These are phyloP conservation scores for Cryphonectria nitschkei DNA, from an alignment of 2,329 filamentous ascomycete genomes.

Conservation along the genomic window DNA sequence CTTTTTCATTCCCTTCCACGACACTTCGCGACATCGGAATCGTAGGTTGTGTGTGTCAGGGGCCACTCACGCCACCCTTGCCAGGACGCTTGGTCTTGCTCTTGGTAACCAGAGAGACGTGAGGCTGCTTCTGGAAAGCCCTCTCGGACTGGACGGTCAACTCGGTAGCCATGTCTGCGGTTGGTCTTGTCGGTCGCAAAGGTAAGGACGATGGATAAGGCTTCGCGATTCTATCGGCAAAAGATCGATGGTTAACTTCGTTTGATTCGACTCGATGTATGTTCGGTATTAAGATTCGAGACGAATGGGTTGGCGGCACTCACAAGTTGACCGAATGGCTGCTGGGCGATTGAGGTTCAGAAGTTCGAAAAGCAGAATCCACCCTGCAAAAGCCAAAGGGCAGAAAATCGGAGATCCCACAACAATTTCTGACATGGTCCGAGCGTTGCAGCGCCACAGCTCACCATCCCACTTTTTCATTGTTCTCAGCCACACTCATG, in stretches of 20 bases:
- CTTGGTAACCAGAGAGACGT: conserved; percentile 99
- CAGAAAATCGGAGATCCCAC: conserved; percentile 20
- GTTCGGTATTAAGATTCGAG: conserved; percentile 19
- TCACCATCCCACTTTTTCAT: conserved; percentile 5
- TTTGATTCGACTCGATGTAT: conserved; percentile 32
- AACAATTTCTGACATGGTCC: conserved; percentile 17
- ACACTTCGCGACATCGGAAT: conserved; percentile 2
- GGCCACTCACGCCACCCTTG: conserved; percentile 84
- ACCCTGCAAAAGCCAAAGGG: conserved; percentile 4
- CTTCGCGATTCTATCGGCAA: conserved; percentile 32
- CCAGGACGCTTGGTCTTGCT: conserved; percentile 83
- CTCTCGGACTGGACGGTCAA: conserved; percentile 99
- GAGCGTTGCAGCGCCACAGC: conserved; percentile 12
- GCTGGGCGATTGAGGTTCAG: conserved; percentile 26
- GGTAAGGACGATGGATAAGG: conserved; percentile 34
- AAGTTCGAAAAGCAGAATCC: conserved; percentile 18
- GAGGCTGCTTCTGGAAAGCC: conserved; percentile 99
- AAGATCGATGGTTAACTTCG: conserved; percentile 36
- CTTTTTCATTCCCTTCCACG: background rate
- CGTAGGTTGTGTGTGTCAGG: background rate
- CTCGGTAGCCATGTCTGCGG: conserved; percentile 90
- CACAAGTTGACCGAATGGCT: conserved; percentile 29
- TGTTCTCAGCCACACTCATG: background rate
- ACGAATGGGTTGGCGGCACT: conserved; percentile 22
- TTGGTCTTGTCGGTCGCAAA: conserved; percentile 46